Evolutionary conservation across 2,329 filamentous ascomycete genomes (phyloP).

Genomic region (Helotiales sp.): DNA sequence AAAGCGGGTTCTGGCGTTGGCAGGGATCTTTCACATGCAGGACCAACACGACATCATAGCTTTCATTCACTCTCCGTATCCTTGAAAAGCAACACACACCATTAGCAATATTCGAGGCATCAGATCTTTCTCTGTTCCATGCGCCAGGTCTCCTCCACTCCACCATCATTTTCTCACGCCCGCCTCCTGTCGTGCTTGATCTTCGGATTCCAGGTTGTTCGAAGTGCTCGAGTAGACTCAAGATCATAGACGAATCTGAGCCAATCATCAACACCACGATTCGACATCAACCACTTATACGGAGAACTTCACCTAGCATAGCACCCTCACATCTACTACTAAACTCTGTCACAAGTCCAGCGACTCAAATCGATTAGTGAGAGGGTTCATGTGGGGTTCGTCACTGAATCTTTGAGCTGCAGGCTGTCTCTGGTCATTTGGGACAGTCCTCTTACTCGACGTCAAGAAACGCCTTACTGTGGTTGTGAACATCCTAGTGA

Average conservation of each 20-base stretch:
- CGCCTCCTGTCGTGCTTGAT: slow-evolving; percentile 7
- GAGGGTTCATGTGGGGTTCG: slow-evolving; percentile 15
- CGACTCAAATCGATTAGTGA: slow-evolving; percentile 10
- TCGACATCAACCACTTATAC: slow-evolving; percentile 16
- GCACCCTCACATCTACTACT: slow-evolving; percentile 11
- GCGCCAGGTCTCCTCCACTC: not conserved
- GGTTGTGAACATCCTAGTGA: slow-evolving; percentile 1
- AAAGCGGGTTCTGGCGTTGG: not conserved
- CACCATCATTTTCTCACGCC: not conserved
- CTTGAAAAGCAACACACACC: not conserved
- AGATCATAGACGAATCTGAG: slow-evolving; percentile 16
- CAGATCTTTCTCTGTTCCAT: not conserved
- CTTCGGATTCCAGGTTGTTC: slow-evolving; percentile 6
- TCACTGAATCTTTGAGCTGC: slow-evolving; percentile 11
- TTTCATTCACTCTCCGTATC: too few relatives aligned
- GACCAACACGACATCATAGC: too few relatives aligned
- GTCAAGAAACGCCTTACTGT: not conserved
- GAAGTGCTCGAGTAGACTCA: slow-evolving; percentile 13
- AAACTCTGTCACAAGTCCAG: slow-evolving; percentile 4
- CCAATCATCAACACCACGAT: slow-evolving; percentile 22
- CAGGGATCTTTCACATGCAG: not conserved
- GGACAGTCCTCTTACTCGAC: not conserved
- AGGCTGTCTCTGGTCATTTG: slow-evolving; percentile 19
- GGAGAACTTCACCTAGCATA: slow-evolving; percentile 8
- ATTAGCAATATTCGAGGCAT: not conserved